Base-by-base conservation (phyloP, 306 rosid species). In the Crataegus laevigata region DNA sequence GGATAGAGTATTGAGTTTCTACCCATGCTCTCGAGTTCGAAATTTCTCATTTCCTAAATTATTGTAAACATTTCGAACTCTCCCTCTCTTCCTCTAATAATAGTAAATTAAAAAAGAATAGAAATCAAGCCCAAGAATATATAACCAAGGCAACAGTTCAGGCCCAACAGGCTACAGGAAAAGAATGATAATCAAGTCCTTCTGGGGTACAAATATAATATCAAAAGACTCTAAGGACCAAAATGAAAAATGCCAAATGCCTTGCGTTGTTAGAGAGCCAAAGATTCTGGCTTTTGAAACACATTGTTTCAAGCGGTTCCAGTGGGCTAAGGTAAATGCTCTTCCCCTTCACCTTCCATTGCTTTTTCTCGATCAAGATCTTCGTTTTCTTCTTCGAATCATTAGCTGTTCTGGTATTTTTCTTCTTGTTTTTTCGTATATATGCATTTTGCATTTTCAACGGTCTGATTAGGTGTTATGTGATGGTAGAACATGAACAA, bases 281-380 rank as follows among this genome's bases (percentile, higher is more conserved):
- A 74, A 55, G 77, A 34, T 61, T 21, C 15, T 10, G 32, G 82
- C 82, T 73, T 77, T 73, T 42, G 76, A 73, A 82, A 73, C 79
- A 69, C 75, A 26, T 50, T 24, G 60, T 8, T 55, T 6, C 63
- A 25, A 68, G 54, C 82, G 79, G 54, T 71, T 73, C 76, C 75
- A 30, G 77, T 77, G 75, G 73, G 85, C 82, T 74, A 66, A 68
- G 78, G 85, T 74, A 78, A 50, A 68, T 40, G 64, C 54, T 61
- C 71, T 26, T 66, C 70, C 25, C 21, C 72, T 68, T 67, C 26
- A 17, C 52, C 65, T 58, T 72, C 42, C n/a, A 72, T 77, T 77
- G 51, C 17, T 13, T 66, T 43, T 24, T 42, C 38, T 74, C 22
- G 6, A 21, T 77, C 36, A 54, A 12, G 2, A 4, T 54, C 50